Evolutionary conservation across 768 basidiomycete species (phyloP).

Genomic region (Tubosaeta brunneosetosa): DNA sequence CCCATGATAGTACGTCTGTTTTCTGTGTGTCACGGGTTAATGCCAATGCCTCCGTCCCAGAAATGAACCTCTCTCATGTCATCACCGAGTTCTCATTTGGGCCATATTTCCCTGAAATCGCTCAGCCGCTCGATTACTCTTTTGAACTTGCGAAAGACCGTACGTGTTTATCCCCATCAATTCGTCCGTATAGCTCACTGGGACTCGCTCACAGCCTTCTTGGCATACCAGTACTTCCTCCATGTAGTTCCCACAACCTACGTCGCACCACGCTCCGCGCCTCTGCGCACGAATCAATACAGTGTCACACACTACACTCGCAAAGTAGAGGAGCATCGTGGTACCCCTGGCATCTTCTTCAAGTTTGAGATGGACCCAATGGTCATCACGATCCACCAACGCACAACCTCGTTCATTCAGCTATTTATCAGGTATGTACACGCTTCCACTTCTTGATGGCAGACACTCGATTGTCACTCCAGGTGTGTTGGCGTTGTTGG

Average conservation of each 20-base stretch:
- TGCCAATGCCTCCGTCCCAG: constrained; percentile 35
- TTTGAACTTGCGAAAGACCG: constrained; percentile 69
- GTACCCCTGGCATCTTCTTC: constrained; percentile 95
- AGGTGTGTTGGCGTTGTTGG: constrained; percentile 90
- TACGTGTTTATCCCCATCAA: constrained; percentile 24
- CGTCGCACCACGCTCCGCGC: constrained; percentile 61
- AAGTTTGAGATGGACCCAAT: constrained; percentile 96
- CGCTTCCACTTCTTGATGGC: not conserved
- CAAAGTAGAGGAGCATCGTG: constrained; percentile 64
- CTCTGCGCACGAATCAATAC: constrained; percentile 80
- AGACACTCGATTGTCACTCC: not conserved
- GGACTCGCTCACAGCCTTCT: constrained; percentile 55
- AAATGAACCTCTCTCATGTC: constrained; percentile 95
- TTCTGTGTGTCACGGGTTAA: not conserved
- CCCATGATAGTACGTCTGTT: constrained; percentile 65
- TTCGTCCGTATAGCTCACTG: not conserved
- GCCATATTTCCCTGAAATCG: constrained; percentile 91
- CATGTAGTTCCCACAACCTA: constrained; percentile 96
- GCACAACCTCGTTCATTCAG: constrained; percentile 77
- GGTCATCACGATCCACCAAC: constrained; percentile 78
- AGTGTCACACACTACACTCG: constrained; percentile 91
- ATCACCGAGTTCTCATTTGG: constrained; percentile 98
- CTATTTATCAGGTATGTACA: constrained; percentile 64
- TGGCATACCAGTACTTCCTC: constrained; percentile 92
- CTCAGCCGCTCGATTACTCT: constrained; percentile 90